Percentiles rank a stretch among this genome's conserved stretches.
phyloP scores from a whole-genome alignment of 2,329 filamentous ascomycete species.

The Aspergillus sp. region DNA sequence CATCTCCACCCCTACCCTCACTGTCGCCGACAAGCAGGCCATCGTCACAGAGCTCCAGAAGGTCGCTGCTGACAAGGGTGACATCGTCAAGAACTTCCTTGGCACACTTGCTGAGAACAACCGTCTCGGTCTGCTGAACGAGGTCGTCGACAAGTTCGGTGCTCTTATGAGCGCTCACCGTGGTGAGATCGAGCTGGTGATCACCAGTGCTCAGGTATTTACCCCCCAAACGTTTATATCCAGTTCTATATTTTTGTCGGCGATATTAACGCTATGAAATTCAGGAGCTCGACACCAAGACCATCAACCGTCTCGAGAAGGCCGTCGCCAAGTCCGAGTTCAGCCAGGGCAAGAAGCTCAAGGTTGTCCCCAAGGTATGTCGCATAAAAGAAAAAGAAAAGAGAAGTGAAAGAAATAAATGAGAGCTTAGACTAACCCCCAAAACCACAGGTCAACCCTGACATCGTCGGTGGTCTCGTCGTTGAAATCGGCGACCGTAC shows the following conservation, averaged over 20 bases:
- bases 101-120: conserved; percentile 92
- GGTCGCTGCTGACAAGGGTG: conserved; percentile 68
- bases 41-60: conserved; percentile 88
- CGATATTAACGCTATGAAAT: background rate
- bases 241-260: background rate
- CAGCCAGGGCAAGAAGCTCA: conserved; percentile 93
- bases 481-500: conserved; percentile 98
- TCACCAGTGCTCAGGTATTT: conserved; percentile 87
- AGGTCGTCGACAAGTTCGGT: conserved; percentile 82
- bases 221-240: background rate
- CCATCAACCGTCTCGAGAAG: conserved; percentile 78
- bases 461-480: conserved; percentile 88
- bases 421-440: background rate
- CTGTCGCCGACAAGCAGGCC: conserved; percentile 74
- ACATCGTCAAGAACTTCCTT: conserved; percentile 93
- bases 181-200: conserved; percentile 89
- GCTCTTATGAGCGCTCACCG: conserved; percentile 83
- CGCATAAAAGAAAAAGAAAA: conserved; percentile 6
- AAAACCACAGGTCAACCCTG: conserved; percentile 73
- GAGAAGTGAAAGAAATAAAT: background rate
- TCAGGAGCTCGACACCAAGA: conserved; percentile 82
- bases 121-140: conserved; percentile 77
- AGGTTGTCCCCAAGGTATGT: conserved; percentile 84
- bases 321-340: conserved; percentile 88
- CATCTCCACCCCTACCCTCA: conserved; percentile 78